Evolutionary conservation across 176 grass and related monocot species (phyloP).

Genomic region (Oryza longistaminata): DNA sequence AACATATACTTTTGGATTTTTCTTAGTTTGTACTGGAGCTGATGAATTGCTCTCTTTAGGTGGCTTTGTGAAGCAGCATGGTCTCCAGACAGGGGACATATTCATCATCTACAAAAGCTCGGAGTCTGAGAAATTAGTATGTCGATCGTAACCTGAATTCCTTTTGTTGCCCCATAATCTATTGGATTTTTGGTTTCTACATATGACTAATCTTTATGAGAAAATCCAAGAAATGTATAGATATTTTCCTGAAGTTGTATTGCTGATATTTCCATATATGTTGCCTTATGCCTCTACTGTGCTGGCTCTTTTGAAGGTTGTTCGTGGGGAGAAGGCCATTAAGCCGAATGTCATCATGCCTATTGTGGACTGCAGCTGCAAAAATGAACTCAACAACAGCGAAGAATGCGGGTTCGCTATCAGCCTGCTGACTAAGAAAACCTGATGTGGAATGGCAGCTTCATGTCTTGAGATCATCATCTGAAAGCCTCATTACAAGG

Average conservation of each 20-base stretch:
- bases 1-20: not conserved
- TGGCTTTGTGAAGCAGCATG: slow-evolving; percentile 64
- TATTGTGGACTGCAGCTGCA: slow-evolving; percentile 25
- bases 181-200: not conserved
- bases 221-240: not conserved
- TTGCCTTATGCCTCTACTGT: not conserved
- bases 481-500: not conserved
- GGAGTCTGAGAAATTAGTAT: slow-evolving; percentile 56
- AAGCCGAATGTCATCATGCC: not conserved
- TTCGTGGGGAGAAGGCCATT: slow-evolving; percentile 42
- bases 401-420: slow-evolving; percentile 40
- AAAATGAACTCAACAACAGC: slow-evolving; percentile 5
- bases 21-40: not conserved
- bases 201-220: not conserved
- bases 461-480: slow-evolving; percentile 10
- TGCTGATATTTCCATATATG: not conserved
- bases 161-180: not conserved
- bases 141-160: not conserved
- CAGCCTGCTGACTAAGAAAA: slow-evolving; percentile 24
- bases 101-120: slow-evolving; percentile 57
- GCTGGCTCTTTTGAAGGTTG: slow-evolving; percentile 39
- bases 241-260: slow-evolving; percentile 2
- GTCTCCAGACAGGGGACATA: slow-evolving; percentile 53
- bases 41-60: slow-evolving; percentile 44
- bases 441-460: slow-evolving; percentile 6